Conservation (phyloP, 78 protist genomes). For the Dictyostelium capitatum region DNA sequence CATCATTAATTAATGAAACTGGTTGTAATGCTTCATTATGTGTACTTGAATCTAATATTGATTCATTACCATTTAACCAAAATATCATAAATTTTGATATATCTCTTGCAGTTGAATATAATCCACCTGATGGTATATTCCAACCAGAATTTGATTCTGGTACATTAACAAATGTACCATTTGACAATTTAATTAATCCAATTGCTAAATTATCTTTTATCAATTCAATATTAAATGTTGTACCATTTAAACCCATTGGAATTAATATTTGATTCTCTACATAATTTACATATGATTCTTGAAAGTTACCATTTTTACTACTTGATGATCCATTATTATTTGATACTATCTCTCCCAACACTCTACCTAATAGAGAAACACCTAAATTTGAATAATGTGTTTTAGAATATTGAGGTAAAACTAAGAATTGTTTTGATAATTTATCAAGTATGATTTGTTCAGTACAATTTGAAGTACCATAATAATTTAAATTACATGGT, state of each 20-base stretch:
- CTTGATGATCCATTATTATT: background rate
- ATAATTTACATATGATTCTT: conserved; percentile 15
- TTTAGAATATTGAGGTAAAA: conserved; percentile 40
- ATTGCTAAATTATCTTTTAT: conserved; percentile 41
- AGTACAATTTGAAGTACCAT: conserved; percentile 1
- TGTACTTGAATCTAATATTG: background rate
- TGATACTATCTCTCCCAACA: conserved; percentile 17
- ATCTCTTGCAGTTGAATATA: conserved; percentile 53
- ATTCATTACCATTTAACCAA: background rate
- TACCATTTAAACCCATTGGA: conserved; percentile 42
- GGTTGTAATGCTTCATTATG: conserved; percentile 25
- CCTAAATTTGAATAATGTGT: conserved; percentile 75
- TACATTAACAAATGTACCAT: conserved; percentile 23
- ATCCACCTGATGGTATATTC: conserved; percentile 68
- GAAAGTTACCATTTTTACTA: background rate
- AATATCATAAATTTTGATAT: conserved; percentile 24
- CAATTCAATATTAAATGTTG: conserved; percentile 16
- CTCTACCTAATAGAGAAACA: conserved; percentile 44
- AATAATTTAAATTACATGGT: conserved; percentile 7
- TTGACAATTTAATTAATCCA: background rate
- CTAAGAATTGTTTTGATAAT: conserved; percentile 15
- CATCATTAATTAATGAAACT: conserved; percentile 17
- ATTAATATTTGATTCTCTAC: conserved; percentile 40
- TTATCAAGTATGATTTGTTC: conserved; percentile 18
- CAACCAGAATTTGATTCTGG: conserved; percentile 23